Percentiles rank a stretch among this genome's conserved stretches.
These are phyloP conservation scores for Laguncularia racemosa DNA, from an alignment of 345 rosid genomes.

Conservation along the genomic window DNA sequence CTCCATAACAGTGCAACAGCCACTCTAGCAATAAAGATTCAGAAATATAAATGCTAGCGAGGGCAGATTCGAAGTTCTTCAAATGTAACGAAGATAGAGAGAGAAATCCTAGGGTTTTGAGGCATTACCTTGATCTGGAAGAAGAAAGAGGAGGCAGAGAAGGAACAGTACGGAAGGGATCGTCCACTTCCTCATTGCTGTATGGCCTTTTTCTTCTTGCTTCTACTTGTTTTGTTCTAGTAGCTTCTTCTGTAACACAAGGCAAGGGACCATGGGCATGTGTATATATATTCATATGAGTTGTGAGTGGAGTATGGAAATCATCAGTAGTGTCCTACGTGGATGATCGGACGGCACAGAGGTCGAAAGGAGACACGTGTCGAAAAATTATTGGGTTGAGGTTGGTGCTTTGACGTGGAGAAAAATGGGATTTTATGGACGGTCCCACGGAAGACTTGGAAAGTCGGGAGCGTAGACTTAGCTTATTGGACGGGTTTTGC, in stretches of 20 bases:
- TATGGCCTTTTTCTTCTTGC: neutral
- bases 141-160: constrained; percentile 49
- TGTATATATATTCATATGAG: neutral
- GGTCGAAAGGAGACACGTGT: constrained; percentile 11
- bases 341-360: constrained; percentile 37
- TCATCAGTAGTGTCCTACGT: constrained; percentile 15
- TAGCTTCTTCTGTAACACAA: neutral
- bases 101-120: neutral
- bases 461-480: neutral
- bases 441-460: constrained; percentile 2
- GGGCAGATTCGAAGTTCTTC: neutral
- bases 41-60: neutral
- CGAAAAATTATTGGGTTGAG: constrained; percentile 15
- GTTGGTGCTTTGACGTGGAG: constrained; percentile 43
- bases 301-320: constrained; percentile 4
- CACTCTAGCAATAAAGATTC: neutral
- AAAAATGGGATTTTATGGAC: neutral
- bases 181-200: constrained; percentile 85
- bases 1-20: neutral
- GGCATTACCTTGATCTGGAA: constrained; percentile 77
- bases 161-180: constrained; percentile 71
- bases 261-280: neutral
- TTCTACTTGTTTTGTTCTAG: constrained; percentile 9
- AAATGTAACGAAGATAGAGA: neutral
- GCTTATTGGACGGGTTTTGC: no score